Percentiles rank a stretch among this genome's conserved stretches.
These are phyloP conservation scores for Aspergillus pseudotamarii DNA, from an alignment of 2,329 filamentous ascomycete genomes.

Conservation along the genomic window DNA sequence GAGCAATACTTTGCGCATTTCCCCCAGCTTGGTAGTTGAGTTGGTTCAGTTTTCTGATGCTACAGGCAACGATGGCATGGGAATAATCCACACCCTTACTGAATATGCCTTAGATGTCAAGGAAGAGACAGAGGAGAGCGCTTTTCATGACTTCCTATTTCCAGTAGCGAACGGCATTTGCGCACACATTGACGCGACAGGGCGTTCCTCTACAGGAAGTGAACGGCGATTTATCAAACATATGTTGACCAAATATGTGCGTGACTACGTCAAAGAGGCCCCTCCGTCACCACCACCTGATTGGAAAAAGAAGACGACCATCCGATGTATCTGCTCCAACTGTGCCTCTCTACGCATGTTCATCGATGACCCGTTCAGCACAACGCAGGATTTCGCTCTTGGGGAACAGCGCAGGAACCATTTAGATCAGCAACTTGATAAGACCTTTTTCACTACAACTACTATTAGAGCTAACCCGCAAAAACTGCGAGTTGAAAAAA, in stretches of 20 bases:
- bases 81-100: not conserved
- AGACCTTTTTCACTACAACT: not conserved
- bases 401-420: not conserved
- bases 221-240: not conserved
- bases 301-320: not conserved
- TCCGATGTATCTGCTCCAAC: not conserved
- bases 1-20: not conserved
- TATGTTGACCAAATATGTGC: not conserved
- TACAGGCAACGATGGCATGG: not conserved
- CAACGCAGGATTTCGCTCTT: not conserved
- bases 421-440: conserved; percentile 2
- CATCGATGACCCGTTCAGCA: not conserved
- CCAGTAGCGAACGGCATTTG: conserved; percentile 1
- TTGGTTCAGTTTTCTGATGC: not conserved
- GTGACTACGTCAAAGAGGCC: not conserved
- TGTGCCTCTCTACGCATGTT: not conserved
- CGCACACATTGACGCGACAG: not conserved
- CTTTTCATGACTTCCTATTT: conserved; percentile 4
- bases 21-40: not conserved
- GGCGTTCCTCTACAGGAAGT: not conserved
- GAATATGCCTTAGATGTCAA: not conserved
- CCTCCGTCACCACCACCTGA: not conserved
- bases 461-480: not conserved
- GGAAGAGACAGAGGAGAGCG: not conserved
- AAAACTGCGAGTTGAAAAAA: conserved; percentile 5